phyloP scores from a whole-genome alignment of 2,329 filamentous ascomycete species.

The Aspergillus sp. region DNA sequence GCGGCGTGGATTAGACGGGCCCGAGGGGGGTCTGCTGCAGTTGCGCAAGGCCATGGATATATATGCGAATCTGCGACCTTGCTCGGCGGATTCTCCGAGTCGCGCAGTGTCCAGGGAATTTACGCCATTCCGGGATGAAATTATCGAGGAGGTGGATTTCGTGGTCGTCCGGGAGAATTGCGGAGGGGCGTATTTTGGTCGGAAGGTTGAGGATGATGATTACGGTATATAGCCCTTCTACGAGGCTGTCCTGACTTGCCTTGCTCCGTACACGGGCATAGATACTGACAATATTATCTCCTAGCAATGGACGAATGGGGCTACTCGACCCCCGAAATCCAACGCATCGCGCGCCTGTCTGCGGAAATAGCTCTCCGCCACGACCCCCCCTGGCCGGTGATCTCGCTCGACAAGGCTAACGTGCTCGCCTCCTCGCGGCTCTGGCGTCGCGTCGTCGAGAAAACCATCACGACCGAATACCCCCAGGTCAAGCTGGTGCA shows the following conservation, averaged over 20 bases:
- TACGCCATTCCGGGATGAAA: slow-evolving; percentile 76
- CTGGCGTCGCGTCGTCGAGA: slow-evolving; percentile 79
- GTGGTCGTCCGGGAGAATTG: slow-evolving; percentile 52
- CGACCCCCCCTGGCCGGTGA: slow-evolving; percentile 71
- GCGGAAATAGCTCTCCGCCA: slow-evolving; percentile 73
- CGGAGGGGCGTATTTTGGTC: slow-evolving; percentile 44
- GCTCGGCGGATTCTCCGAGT: slow-evolving; percentile 70
- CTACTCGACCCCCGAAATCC: slow-evolving; percentile 78
- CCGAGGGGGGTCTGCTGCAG: slow-evolving; percentile 80
- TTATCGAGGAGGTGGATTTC: slow-evolving; percentile 83
- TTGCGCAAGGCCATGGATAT: slow-evolving; percentile 85
- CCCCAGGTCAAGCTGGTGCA: slow-evolving; percentile 76
- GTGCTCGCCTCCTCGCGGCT: slow-evolving; percentile 82
- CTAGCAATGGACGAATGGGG: slow-evolving; percentile 70
- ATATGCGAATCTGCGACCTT: slow-evolving; percentile 88
- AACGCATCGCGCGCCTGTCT: slow-evolving; percentile 76
- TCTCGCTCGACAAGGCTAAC: slow-evolving; percentile 89
- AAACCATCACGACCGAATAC: slow-evolving; percentile 80
- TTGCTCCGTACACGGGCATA: too few relatives aligned
- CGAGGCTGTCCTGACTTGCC: not conserved
- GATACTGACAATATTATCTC: not conserved
- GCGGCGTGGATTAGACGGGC: slow-evolving; percentile 66
- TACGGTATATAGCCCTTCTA: slow-evolving; percentile 53
- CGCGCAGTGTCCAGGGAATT: slow-evolving; percentile 69
- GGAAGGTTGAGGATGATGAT: slow-evolving; percentile 37